phyloP scores from a whole-genome alignment of 345 rosid species.

The Moricandia arvensis region DNA sequence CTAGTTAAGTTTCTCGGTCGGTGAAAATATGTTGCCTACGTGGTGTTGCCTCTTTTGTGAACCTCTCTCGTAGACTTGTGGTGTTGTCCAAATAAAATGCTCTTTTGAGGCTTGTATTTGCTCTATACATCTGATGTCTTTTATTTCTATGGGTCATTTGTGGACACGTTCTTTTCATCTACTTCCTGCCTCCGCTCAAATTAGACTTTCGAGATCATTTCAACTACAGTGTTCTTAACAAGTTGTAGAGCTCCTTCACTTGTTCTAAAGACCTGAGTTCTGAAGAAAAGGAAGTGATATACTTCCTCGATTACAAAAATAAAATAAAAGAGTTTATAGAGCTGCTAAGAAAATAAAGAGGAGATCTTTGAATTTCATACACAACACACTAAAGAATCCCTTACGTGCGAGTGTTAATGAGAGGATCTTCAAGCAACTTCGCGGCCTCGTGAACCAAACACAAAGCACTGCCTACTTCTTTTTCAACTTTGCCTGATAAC shows the following conservation, averaged over 20 bases:
- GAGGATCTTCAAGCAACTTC: constrained; percentile 28
- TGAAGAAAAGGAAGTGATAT: background rate
- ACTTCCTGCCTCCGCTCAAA: background rate
- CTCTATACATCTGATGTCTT: background rate
- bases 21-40: background rate
- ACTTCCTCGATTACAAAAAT: constrained; percentile 1
- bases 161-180: background rate
- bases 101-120: background rate
- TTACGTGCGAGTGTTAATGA: background rate
- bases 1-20: constrained; percentile 19
- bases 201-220: background rate
- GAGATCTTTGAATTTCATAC: background rate
- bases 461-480: constrained; percentile 41
- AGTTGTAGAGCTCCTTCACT: background rate
- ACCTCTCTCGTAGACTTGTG: constrained; percentile 4
- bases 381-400: background rate
- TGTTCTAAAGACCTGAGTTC: background rate
- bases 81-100: constrained; percentile 22
- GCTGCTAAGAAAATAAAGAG: background rate
- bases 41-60: too few relatives aligned
- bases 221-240: background rate
- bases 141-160: background rate
- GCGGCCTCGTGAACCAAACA: constrained; percentile 49
- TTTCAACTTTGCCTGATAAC: constrained; percentile 45
- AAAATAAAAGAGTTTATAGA: background rate